Evolutionary conservation across 2,329 filamentous ascomycete genomes (phyloP), one percentile per base, ranked within the genome.

Genomic region (Colletotrichum euphorbiae): DNA sequence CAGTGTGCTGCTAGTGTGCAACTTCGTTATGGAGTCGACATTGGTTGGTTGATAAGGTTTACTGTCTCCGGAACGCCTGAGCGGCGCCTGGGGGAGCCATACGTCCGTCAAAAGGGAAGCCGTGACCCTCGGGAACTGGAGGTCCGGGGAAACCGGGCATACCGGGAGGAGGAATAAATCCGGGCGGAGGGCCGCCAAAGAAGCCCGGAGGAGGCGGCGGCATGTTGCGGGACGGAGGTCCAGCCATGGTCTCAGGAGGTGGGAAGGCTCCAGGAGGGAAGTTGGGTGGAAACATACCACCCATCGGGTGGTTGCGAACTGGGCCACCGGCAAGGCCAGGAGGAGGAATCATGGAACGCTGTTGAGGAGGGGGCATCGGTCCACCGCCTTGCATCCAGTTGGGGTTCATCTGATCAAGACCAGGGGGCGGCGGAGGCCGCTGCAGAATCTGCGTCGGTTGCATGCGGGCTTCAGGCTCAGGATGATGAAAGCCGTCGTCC

Each of bases 371-470:
- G 70, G 80, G 80, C 69, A 83, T 76, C 69, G 84, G 82, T 21
- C 79, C 81, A 58, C 76, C 77, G 55, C 76, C 79, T 45, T 80
- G 81, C 79, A 88, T 83, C 81, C 85, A 88, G 66, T 78, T 83
- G 17, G 83, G 86, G 17, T 84, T 85, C 79, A 90, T 85, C 72
- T 87, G 85, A 51, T 89, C 88, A 45, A 91, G 78, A 7, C 89
- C 88, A 2, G 87, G 87, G 17, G 85, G 85, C 1, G 83, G 85
- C 5, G 85, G 87, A n/a, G 87, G 87, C 6, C 88, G 86, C 76
- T 90, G 88, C 21, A 91, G 77, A 60, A 91, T 90, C 74, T 90
- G 88, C 4, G 87, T 89, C 4, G 87, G 87, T 71, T 87, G 86
- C 65, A 82, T 83, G 28, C 80, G 81, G 42, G 82, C 81, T 46